Percentiles rank a stretch among this genome's conserved stretches.
Conservation (phyloP, 164 flowering plant genomes). For the Warburgia ugandensis region DNA sequence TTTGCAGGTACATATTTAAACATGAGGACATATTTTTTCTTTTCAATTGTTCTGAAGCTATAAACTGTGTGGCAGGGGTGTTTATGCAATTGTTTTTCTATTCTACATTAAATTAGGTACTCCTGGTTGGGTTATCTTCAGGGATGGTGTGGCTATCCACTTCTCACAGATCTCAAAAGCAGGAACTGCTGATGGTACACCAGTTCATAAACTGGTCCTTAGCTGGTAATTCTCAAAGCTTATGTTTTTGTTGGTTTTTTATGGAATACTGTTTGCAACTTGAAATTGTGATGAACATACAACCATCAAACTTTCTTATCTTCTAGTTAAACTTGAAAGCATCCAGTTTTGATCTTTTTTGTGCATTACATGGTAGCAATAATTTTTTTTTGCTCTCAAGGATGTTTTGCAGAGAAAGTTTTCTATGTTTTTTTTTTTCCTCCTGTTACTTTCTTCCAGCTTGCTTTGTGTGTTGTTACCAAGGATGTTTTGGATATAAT, state of each 20-base stretch:
- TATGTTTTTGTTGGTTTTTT: background rate
- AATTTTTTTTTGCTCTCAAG: too few relatives aligned
- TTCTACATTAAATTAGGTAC: slow-evolving; percentile 30
- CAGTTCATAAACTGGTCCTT: slow-evolving; percentile 79
- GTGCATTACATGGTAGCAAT: too few relatives aligned
- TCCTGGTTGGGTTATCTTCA: slow-evolving; percentile 70
- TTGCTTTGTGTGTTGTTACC: too few relatives aligned
- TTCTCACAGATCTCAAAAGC: slow-evolving; percentile 74
- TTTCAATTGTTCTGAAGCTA: slow-evolving; percentile 9
- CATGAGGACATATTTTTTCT: background rate
- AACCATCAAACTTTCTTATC: background rate
- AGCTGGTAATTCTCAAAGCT: slow-evolving; percentile 47
- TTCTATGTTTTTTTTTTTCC: too few relatives aligned
- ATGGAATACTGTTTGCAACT: background rate
- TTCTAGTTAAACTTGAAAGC: background rate
- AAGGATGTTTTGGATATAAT: too few relatives aligned
- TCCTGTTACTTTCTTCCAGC: too few relatives aligned
- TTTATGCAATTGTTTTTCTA: too few relatives aligned
- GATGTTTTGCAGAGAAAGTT: too few relatives aligned
- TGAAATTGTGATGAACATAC: background rate
- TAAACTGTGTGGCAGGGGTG: too few relatives aligned
- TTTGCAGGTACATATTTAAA: slow-evolving; percentile 49
- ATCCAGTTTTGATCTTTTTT: background rate
- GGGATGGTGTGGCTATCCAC: slow-evolving; percentile 76
- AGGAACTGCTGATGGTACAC: slow-evolving; percentile 63